A percentile compares a stretch with the other conserved stretches of the same genome.
Conservation (phyloP, 768 basidiomycete species). For the Saitozyma podzolica region DNA sequence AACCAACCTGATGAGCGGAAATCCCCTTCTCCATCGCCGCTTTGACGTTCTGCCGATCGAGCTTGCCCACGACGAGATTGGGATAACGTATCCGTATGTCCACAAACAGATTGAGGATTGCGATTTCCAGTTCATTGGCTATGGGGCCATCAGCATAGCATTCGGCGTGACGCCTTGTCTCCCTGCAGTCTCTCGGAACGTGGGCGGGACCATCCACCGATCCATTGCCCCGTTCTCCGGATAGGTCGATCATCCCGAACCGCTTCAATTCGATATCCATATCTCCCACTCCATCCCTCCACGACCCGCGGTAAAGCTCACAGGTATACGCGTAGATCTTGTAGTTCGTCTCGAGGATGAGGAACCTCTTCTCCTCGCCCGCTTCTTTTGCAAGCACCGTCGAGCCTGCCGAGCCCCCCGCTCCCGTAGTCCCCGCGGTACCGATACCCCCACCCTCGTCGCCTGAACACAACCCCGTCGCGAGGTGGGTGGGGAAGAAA, state of each 20-base stretch:
- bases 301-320: constrained; percentile 51
- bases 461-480: constrained; percentile 90
- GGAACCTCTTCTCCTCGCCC: constrained; percentile 74
- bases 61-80: constrained; percentile 91
- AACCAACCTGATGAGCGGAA: constrained; percentile 81
- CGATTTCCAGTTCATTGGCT: constrained; percentile 96
- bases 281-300: background rate
- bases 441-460: constrained; percentile 49
- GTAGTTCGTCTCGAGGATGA: constrained; percentile 97
- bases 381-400: constrained; percentile 31
- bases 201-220: too few relatives aligned
- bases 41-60: constrained; percentile 93
- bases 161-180: background rate
- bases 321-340: constrained; percentile 97
- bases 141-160: background rate
- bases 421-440: background rate
- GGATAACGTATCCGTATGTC: constrained; percentile 91
- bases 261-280: too few relatives aligned
- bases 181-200: too few relatives aligned
- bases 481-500: constrained; percentile 91
- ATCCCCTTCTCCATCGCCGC: constrained; percentile 92
- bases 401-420: constrained; percentile 63
- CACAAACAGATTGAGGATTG: constrained; percentile 90
- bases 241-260: too few relatives aligned
- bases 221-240: too few relatives aligned